Evolutionary conservation across 257 asterid genomes (phyloP).

Genomic region (Fraxinus anomala): DNA sequence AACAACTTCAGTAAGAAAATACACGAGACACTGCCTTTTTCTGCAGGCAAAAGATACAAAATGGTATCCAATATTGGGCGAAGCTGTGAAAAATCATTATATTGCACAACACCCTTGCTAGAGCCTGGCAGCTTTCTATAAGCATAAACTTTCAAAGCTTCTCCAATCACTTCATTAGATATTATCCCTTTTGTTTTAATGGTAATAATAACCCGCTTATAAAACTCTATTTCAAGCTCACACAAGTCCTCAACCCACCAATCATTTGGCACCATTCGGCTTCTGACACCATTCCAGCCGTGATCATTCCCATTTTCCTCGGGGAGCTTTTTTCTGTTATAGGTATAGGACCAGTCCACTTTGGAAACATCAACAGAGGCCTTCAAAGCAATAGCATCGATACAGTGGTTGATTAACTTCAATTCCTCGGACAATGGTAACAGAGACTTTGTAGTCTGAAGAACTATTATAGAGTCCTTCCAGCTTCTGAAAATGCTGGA

Average conservation of each 20-base stretch:
- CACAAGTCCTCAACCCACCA: slow-evolving; percentile 98
- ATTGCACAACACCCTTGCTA: slow-evolving; percentile 54
- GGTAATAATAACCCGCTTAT: slow-evolving; percentile 52
- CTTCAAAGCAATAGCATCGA: slow-evolving; percentile 74
- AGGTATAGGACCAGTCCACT: slow-evolving; percentile 92
- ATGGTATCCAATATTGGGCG: slow-evolving; percentile 61
- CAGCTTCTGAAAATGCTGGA: slow-evolving; percentile 85
- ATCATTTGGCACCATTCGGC: slow-evolving; percentile 67
- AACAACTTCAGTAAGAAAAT: slow-evolving; percentile 83
- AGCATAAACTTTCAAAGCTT: slow-evolving; percentile 86
- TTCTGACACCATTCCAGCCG: slow-evolving; percentile 60
- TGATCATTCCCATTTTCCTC: slow-evolving; percentile 76
- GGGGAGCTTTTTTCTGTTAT: slow-evolving; percentile 67
- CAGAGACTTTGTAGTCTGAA: slow-evolving; percentile 65
- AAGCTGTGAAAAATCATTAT: slow-evolving; percentile 52
- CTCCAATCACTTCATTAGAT: slow-evolving; percentile 76
- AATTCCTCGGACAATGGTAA: slow-evolving; percentile 69
- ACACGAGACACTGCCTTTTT: slow-evolving; percentile 74
- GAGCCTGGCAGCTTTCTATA: slow-evolving; percentile 65
- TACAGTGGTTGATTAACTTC: slow-evolving; percentile 68
- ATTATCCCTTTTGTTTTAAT: slow-evolving; percentile 56
- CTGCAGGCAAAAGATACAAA: slow-evolving; percentile 75
- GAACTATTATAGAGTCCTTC: slow-evolving; percentile 93
- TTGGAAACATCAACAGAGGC: slow-evolving; percentile 72
- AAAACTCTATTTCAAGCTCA: slow-evolving; percentile 82